Base-by-base conservation (phyloP, 2,329 filamentous ascomycete species). In the Thermomyces lanuginosus region DNA sequence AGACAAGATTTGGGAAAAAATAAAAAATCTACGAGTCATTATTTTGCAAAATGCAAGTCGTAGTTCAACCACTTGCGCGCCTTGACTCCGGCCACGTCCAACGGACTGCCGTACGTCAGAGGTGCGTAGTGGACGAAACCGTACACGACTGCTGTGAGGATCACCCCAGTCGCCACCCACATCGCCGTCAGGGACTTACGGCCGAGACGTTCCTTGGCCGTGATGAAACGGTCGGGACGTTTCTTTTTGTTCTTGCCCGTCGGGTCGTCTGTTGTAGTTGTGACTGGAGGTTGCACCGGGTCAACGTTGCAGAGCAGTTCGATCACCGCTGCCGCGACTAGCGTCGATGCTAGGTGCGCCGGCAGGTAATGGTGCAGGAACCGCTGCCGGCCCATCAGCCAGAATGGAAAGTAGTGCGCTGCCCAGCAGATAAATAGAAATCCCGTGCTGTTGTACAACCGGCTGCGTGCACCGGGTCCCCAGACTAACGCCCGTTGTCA, bases 371-470 rank as follows among this genome's bases (percentile, higher is more conserved):
- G 89, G 55, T 98, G 89, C 41, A 98, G 58, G 72, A 98, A 98
- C 38, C 93, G 74, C 54, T 98, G 86, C 43, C 86, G 83, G 31
- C 86, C 86, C 86, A 98, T 98, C 37, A 93, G 72, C 61, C 74
- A 98, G 64, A 98, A 98, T 27, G 86, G 86, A 54, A 92, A 72
- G 63, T 93, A 98, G 53, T 98, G 89, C 2, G 83, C 86, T 8
- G 81, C 83, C 89, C 89, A 98, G 30, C 83, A 82, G 31, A 98
- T 70, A 72, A 93, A 95, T 64, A 98, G 91, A 69, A 98, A 98
- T 13, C 89, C 89, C 1, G 89, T 95, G 29, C 83, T 93, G 65
- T 95, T 95, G 61, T 98, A 98, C 26, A 98, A 68, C 37, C 84
- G 83, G 13, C 80, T 84, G 38, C 89, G 84, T 16, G 89, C 83